Conservation (phyloP, 768 basidiomycete genomes). For the Antrodiella citrinella region DNA sequence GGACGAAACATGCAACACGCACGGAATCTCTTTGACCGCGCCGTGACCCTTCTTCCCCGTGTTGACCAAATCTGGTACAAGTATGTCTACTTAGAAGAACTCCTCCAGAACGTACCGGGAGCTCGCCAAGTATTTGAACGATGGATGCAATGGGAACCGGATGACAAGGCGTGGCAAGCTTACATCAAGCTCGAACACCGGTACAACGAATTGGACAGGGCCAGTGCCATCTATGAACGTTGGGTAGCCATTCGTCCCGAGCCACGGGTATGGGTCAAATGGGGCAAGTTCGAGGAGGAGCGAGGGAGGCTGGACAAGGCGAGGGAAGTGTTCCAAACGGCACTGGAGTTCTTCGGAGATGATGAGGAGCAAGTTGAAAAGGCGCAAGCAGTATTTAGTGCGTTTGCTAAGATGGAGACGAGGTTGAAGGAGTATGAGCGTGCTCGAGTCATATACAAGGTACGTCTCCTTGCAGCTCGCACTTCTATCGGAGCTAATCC, state of each 20-base stretch:
- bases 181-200: constrained; percentile 97
- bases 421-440: constrained; percentile 94
- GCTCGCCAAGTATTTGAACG: constrained; percentile 97
- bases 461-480: constrained; percentile 28
- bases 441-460: constrained; percentile 96
- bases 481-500: not conserved
- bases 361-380: constrained; percentile 62
- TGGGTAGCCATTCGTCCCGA: constrained; percentile 73
- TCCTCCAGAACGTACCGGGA: constrained; percentile 92
- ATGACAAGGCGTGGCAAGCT: constrained; percentile 99
- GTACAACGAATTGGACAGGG: constrained; percentile 86
- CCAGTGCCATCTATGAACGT: constrained; percentile 87
- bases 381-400: constrained; percentile 84
- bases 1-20: constrained; percentile 96
- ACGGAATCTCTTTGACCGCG: constrained; percentile 93
- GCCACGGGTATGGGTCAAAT: constrained; percentile 57
- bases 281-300: constrained; percentile 61
- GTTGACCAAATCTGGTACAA: constrained; percentile 99
- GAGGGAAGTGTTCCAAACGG: constrained; percentile 58
- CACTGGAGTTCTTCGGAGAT: constrained; percentile 57
- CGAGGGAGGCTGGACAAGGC: constrained; percentile 55
- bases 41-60: constrained; percentile 91
- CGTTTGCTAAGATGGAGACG: constrained; percentile 97
- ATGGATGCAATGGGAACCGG: constrained; percentile 99
- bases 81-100: constrained; percentile 96